Conservation (phyloP, 2,329 filamentous ascomycete genomes). For the Talaromyces sp. region DNA sequence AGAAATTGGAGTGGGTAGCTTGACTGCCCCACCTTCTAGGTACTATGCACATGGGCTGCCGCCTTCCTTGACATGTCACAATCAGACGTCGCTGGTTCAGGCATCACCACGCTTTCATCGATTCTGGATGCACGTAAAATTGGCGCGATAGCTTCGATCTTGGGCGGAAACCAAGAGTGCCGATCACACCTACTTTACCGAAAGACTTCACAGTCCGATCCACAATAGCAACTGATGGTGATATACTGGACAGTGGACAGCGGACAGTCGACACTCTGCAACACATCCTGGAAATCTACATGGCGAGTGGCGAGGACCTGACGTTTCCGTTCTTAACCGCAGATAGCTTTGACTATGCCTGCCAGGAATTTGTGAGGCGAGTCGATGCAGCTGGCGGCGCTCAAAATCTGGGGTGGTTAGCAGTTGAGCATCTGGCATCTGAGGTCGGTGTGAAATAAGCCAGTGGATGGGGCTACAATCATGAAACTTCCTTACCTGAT, state of each 20-base stretch:
- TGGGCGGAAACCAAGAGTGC: not conserved
- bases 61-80: not conserved
- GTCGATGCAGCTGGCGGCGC: conserved; percentile 48
- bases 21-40: not conserved
- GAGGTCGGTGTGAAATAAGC: conserved; percentile 14
- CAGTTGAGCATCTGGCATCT: conserved; percentile 29
- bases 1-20: not conserved
- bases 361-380: conserved; percentile 53
- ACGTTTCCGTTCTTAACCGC: conserved; percentile 56
- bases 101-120: not conserved
- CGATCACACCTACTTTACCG: not conserved
- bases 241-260: not conserved
- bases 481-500: conserved; percentile 9
- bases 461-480: not conserved
- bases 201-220: not conserved
- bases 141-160: not conserved
- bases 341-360: conserved; percentile 61
- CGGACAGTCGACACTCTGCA: not conserved
- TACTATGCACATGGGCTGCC: not conserved
- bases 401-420: conserved; percentile 51
- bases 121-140: not conserved
- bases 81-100: not conserved
- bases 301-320: conserved; percentile 18
- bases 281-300: conserved; percentile 2
- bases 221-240: not conserved